These are phyloP conservation scores for Penicillium sp. DNA, from an alignment of 2,329 filamentous ascomycete species.

Conservation along the genomic window DNA sequence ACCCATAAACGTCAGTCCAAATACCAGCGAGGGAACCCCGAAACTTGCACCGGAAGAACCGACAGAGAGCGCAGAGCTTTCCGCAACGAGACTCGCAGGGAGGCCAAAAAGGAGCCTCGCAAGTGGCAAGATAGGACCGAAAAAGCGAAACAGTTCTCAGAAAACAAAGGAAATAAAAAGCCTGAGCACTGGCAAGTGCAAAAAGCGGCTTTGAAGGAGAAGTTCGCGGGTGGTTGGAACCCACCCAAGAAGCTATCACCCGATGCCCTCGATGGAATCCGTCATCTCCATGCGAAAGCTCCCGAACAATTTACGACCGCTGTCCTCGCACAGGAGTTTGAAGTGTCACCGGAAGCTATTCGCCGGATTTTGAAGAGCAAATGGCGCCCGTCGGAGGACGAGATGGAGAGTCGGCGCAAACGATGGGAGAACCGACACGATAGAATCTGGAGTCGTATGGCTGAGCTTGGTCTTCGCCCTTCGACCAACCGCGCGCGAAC, in stretches of 20 bases:
- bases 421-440: slow-evolving; percentile 47
- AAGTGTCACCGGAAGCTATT: slow-evolving; percentile 83
- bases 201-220: slow-evolving; percentile 69
- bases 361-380: slow-evolving; percentile 72
- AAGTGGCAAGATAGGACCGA: slow-evolving; percentile 8
- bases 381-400: slow-evolving; percentile 43
- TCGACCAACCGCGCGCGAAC: slow-evolving; percentile 44
- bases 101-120: slow-evolving; percentile 3
- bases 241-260: slow-evolving; percentile 86
- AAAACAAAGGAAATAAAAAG: slow-evolving; percentile 31
- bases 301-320: slow-evolving; percentile 73
- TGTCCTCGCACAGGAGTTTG: slow-evolving; percentile 72
- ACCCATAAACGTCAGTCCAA: background rate
- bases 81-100: slow-evolving; percentile 7
- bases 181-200: slow-evolving; percentile 68
- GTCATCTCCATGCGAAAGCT: slow-evolving; percentile 73
- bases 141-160: slow-evolving; percentile 7
- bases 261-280: slow-evolving; percentile 86
- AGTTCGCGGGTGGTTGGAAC: slow-evolving; percentile 76
- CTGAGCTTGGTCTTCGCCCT: slow-evolving; percentile 55
- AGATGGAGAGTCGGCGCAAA: slow-evolving; percentile 39
- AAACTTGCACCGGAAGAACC: background rate
- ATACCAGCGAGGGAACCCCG: background rate
- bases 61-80: slow-evolving; percentile 9
- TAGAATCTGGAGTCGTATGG: slow-evolving; percentile 46